Conservation (phyloP, 2,329 filamentous ascomycete genomes). For the Chrysosporium keratinophilum region DNA sequence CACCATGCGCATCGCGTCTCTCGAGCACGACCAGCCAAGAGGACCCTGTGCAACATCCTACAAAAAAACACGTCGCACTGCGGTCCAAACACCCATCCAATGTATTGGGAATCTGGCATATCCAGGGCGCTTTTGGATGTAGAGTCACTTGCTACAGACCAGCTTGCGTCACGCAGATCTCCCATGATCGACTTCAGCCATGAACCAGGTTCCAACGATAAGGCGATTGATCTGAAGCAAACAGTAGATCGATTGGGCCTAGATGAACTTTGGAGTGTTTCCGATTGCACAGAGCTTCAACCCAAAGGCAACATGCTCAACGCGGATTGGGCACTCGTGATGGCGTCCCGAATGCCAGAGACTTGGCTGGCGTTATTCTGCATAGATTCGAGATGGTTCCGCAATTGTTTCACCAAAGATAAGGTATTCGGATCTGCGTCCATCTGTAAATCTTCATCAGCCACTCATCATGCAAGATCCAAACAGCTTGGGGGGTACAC, state of each 20-base stretch:
- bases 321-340: constrained; percentile 24
- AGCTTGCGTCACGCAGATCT: constrained; percentile 2
- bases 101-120: background rate
- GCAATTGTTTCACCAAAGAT: constrained; percentile 32
- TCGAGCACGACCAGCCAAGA: constrained; percentile 4
- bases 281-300: constrained; percentile 10
- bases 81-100: background rate
- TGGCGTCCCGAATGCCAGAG: constrained; percentile 29
- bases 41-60: constrained; percentile 8
- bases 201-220: background rate
- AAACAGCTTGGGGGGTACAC: constrained; percentile 10
- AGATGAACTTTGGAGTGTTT: background rate
- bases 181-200: background rate
- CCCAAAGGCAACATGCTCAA: constrained; percentile 16
- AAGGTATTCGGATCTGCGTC: constrained; percentile 28
- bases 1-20: constrained; percentile 1
- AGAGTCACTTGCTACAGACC: background rate
- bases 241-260: background rate
- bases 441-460: constrained; percentile 21
- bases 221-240: background rate
- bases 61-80: background rate
- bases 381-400: constrained; percentile 37
- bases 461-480: constrained; percentile 2
- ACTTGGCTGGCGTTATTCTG: constrained; percentile 33
- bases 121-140: background rate